Evolutionary conservation across 2,329 filamentous ascomycete genomes (phyloP).

Genomic region (Epichloe glyceriae): DNA sequence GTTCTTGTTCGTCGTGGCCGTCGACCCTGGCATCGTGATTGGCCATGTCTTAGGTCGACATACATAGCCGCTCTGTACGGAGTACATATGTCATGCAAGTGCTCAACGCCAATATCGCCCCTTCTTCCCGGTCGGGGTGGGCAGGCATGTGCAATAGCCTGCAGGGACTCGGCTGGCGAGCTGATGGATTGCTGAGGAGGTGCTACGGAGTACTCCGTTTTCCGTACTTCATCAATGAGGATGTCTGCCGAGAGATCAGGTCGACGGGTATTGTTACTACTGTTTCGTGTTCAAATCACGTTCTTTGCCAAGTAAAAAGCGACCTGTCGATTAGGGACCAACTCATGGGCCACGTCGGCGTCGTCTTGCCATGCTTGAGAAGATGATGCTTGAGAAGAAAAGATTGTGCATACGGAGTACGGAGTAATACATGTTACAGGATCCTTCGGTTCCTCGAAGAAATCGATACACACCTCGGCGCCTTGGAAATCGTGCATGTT

Average conservation of each 20-base stretch:
- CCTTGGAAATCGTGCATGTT: background rate
- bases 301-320: no score
- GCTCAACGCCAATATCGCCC: conserved; percentile 17
- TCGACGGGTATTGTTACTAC: background rate
- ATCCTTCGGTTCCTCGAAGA: no score
- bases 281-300: background rate
- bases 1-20: conserved; percentile 9
- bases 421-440: background rate
- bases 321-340: no score
- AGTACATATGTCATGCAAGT: conserved; percentile 23
- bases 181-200: background rate
- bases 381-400: no score
- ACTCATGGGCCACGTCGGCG: background rate
- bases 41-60: conserved; percentile 19
- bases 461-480: no score
- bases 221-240: background rate
- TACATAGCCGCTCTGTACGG: conserved; percentile 27
- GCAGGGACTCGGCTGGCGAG: conserved; percentile 14
- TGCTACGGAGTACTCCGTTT: background rate
- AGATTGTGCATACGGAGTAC: background rate
- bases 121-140: conserved; percentile 6
- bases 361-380: background rate
- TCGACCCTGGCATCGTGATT: conserved; percentile 14
- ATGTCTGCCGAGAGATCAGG: background rate
- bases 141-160: conserved; percentile 7